Base-by-base conservation (phyloP, 2,329 filamentous ascomycete species). In the Sarocladium strictum region DNA sequence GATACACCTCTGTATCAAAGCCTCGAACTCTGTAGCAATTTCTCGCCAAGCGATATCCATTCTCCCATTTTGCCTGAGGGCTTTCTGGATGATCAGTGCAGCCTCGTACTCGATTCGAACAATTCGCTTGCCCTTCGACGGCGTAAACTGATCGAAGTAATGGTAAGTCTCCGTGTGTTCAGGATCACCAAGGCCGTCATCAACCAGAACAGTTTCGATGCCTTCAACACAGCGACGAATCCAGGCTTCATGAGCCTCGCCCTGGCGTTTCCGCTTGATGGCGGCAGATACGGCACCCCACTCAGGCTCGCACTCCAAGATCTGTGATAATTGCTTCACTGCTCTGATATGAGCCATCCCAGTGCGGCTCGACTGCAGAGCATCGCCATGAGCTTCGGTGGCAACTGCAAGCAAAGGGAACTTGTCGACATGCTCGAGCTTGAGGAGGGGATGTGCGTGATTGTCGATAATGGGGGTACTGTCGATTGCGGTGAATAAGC, bases 71-170 rank as follows among this genome's bases (percentile, higher is more conserved):
- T 69, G 67, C 4, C 69, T 64, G 3, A 26, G 23, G 47, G 71
- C 70, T 14, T 72, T 66, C 9, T 76, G 67, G 23, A 80, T 70
- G 59, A 86, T 76, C 58, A 90, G 73, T 10, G 79, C 72, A 33
- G 84, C 81, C 0, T 88, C 89, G 1, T 82, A 78, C 68, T 95
- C 90, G 58, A 95, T 88, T 9, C 89, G 80, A 17, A 93, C 83
- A 54, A 95, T 90, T 24, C 87, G 81, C 67, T 84, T 88, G 61
- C 83, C 87, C 7, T 77, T 72, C 53, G 80, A 81, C 19, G 75
- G 72, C 0, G 85, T 85, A 59, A 87, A 87, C 21, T 76, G 71
- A 64, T 87, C 78, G 64, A 90, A 85, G 79, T 83, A 87, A 4
- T 71, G 64, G 60, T 83, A 88, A 0, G 75, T 66, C 60, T 87